A percentile compares a stretch with the other conserved stretches of the same genome.
These are phyloP conservation scores for Amanita exitialis DNA, from an alignment of 768 basidiomycete species.

Conservation along the genomic window DNA sequence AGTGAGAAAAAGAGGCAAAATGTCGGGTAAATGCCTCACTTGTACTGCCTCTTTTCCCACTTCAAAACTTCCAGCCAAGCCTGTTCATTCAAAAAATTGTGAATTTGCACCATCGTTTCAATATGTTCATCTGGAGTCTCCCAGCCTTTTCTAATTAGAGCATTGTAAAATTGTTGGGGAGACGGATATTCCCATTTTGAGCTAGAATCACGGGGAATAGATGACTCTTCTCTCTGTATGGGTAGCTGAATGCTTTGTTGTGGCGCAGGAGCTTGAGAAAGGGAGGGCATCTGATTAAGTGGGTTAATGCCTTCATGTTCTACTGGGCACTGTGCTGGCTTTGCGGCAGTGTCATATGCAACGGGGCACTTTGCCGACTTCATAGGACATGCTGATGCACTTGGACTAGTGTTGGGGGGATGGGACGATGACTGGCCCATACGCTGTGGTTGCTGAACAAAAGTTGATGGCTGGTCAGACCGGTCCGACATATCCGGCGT, in stretches of 20 bases:
- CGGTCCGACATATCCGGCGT: not conserved
- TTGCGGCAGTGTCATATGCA: conserved; percentile 23
- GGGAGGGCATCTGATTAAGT: conserved; percentile 84
- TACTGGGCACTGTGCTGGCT: conserved; percentile 50
- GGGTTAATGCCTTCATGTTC: conserved; percentile 52
- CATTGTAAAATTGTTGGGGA: conserved; percentile 97
- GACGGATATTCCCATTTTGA: conserved; percentile 90
- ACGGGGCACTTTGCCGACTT: conserved; percentile 33
- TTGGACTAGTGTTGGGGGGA: conserved; percentile 13
- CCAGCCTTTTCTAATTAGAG: conserved; percentile 92
- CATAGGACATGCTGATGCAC: conserved; percentile 27
- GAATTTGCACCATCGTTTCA: conserved; percentile 96
- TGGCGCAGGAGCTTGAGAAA: conserved; percentile 58
- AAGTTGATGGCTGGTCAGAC: not conserved
- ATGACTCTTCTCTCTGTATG: conserved; percentile 64
- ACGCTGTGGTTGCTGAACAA: not conserved
- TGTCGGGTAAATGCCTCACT: conserved; percentile 33
- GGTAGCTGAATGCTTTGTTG: conserved; percentile 54
- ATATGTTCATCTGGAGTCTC: conserved; percentile 95
- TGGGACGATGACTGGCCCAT: conserved; percentile 14
- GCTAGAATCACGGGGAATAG: conserved; percentile 66
- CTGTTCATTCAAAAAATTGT: conserved; percentile 95
- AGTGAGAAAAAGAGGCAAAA: not conserved
- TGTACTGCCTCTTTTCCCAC: conserved; percentile 73
- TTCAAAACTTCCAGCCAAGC: conserved; percentile 92